Conservation (phyloP, 2,329 filamentous ascomycete genomes). For the Arachnomyces sp. region DNA sequence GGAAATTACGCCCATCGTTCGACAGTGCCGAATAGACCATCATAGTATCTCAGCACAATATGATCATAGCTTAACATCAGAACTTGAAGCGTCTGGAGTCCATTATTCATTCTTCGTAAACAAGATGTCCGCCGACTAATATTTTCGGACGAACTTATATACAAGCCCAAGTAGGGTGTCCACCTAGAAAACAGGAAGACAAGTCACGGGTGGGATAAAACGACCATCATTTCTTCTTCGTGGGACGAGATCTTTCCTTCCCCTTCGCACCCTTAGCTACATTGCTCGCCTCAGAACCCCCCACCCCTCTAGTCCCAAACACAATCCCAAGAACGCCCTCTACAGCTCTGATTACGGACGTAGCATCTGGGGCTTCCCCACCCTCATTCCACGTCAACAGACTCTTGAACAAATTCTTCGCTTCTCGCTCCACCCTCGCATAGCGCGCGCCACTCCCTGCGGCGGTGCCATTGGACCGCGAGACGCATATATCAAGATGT, state of each 20-base stretch:
- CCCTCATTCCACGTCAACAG: constrained; percentile 20
- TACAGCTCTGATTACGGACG: constrained; percentile 26
- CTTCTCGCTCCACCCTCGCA: constrained; percentile 28
- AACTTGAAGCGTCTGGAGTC: too few relatives aligned
- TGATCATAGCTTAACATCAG: too few relatives aligned
- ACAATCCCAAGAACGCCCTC: constrained; percentile 27
- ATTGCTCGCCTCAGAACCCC: neutral
- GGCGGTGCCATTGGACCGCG: constrained; percentile 4
- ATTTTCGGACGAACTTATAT: too few relatives aligned
- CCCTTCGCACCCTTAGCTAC: neutral
- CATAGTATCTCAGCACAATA: too few relatives aligned
- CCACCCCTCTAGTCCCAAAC: constrained; percentile 14
- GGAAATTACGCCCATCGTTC: constrained; percentile 1
- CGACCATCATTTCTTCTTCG: neutral
- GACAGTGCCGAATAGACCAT: too few relatives aligned
- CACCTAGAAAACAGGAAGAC: too few relatives aligned
- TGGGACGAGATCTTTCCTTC: neutral
- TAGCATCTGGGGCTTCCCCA: constrained; percentile 16
- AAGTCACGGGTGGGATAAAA: neutral
- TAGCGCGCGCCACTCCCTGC: too few relatives aligned
- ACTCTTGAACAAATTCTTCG: constrained; percentile 30
- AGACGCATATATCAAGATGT: constrained; percentile 28
- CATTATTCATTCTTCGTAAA: too few relatives aligned
- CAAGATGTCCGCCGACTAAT: too few relatives aligned
- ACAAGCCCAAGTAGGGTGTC: too few relatives aligned